A percentile compares a stretch with the other conserved stretches of the same genome.
Conservation (phyloP, 2,329 filamentous ascomycete species). For the Ascochyta pisi region DNA sequence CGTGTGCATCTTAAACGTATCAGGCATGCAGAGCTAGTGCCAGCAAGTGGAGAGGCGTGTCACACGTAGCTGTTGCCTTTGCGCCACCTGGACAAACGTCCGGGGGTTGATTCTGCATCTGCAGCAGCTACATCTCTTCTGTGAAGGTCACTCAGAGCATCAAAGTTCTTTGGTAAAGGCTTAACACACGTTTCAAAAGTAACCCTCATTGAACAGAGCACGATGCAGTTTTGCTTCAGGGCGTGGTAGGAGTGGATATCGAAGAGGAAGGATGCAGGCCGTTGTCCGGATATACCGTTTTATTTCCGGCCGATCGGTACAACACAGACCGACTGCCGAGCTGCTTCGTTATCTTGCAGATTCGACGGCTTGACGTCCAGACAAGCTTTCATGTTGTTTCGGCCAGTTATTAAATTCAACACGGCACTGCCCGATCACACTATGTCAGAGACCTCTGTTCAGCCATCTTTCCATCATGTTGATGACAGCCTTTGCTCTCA, state of each 20-base stretch:
- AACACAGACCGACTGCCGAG: neutral
- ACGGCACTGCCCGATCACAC: too few relatives aligned
- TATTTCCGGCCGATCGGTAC: slow-evolving; percentile 3
- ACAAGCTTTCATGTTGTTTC: neutral
- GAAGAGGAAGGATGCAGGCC: slow-evolving; percentile 1
- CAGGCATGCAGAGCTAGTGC: neutral
- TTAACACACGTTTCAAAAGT: too few relatives aligned
- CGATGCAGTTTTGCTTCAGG: neutral
- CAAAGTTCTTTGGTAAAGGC: too few relatives aligned
- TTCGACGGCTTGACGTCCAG: neutral
- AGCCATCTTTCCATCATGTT: neutral
- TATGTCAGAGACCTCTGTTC: too few relatives aligned
- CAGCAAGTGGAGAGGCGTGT: slow-evolving; percentile 10
- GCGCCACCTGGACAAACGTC: neutral
- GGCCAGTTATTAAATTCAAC: neutral
- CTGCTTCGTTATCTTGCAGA: neutral
- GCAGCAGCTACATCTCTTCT: neutral
- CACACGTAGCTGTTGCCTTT: neutral
- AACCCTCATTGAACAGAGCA: too few relatives aligned
- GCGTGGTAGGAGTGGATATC: neutral
- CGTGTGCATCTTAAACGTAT: neutral
- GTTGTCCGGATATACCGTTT: slow-evolving; percentile 7
- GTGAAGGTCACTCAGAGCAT: neutral
- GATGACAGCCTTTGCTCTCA: neutral
- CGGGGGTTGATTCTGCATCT: neutral